Percentiles rank a stretch among this genome's conserved stretches.
Conservation (phyloP, 768 basidiomycete species). For the Xerocomus spinulosus region DNA sequence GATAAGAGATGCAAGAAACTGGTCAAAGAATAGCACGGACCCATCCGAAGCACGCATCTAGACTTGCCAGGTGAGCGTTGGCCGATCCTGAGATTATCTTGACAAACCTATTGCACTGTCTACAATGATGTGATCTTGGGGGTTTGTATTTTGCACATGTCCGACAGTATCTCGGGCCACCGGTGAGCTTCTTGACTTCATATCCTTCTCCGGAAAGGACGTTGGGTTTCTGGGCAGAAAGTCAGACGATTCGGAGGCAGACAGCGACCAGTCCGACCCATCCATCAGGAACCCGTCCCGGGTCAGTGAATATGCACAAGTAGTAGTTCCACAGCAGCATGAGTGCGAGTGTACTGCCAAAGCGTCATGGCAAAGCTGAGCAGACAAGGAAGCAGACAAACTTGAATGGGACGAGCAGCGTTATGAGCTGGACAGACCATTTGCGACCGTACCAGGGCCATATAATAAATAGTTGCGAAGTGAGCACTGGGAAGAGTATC, state of each 20-base stretch:
- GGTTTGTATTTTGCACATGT: constrained; percentile 84
- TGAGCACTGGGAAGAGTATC: constrained; percentile 84
- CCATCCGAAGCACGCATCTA: constrained; percentile 88
- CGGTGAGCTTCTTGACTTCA: constrained; percentile 88
- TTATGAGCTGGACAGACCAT: constrained; percentile 68
- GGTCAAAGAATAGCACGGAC: constrained; percentile 35
- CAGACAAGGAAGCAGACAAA: constrained; percentile 34
- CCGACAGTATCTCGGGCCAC: constrained; percentile 79
- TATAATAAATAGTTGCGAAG: constrained; percentile 84
- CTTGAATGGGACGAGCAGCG: constrained; percentile 89
- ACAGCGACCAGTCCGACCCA: constrained; percentile 54
- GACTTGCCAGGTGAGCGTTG: constrained; percentile 3
- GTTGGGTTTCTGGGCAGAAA: constrained; percentile 56
- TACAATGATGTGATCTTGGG: constrained; percentile 89
- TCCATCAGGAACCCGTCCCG: constrained; percentile 70
- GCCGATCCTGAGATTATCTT: background rate
- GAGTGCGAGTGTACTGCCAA: constrained; percentile 59
- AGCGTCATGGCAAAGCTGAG: constrained; percentile 9
- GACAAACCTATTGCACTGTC: constrained; percentile 73
- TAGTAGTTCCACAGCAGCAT: constrained; percentile 88
- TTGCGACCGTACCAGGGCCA: constrained; percentile 88
- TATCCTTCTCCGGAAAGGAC: constrained; percentile 59
- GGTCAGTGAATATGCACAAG: constrained; percentile 76
- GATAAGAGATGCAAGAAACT: constrained; percentile 4
- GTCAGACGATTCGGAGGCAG: constrained; percentile 6